Conservation (phyloP, 2,329 filamentous ascomycete genomes). For the Hymenoscyphus infarciens region DNA sequence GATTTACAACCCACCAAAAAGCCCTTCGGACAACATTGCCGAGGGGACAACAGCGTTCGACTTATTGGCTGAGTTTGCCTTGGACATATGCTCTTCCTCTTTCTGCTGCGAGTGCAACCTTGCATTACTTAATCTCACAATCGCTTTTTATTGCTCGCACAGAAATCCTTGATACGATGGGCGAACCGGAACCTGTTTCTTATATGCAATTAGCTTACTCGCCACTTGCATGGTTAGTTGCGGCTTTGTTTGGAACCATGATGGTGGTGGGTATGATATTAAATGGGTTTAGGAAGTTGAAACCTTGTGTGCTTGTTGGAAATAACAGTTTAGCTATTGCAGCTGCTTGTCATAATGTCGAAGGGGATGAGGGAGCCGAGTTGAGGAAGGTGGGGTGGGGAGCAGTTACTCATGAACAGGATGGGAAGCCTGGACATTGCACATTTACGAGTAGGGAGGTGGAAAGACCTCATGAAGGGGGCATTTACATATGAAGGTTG, state of each 20-base stretch:
- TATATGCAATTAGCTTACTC: conserved; percentile 25
- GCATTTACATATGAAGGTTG: conserved; percentile 19
- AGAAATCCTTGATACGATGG: conserved; percentile 14
- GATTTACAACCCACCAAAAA: not conserved
- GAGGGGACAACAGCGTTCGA: conserved; percentile 5
- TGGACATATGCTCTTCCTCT: conserved; percentile 8
- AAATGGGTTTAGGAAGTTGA: conserved; percentile 19
- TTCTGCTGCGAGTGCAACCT: not conserved
- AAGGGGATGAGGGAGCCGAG: conserved; percentile 15
- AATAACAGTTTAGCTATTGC: conserved; percentile 27
- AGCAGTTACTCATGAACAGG: conserved; percentile 13
- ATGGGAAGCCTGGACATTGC: conserved; percentile 21
- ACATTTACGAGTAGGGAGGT: conserved; percentile 20
- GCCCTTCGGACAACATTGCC: conserved; percentile 5
- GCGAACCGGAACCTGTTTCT: conserved; percentile 7
- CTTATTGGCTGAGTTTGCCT: conserved; percentile 8
- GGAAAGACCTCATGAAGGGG: conserved; percentile 14
- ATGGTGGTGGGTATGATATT: conserved; percentile 22
- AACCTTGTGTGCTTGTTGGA: conserved; percentile 20
- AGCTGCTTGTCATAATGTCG: conserved; percentile 21
- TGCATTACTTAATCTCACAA: conserved; percentile 5
- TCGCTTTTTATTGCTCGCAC: conserved; percentile 28
- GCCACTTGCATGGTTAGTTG: conserved; percentile 25
- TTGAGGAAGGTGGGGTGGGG: conserved; percentile 20
- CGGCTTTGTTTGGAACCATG: conserved; percentile 14